Base-by-base conservation (phyloP, 257 asterid genomes). In the Scutellaria galericulata region DNA sequence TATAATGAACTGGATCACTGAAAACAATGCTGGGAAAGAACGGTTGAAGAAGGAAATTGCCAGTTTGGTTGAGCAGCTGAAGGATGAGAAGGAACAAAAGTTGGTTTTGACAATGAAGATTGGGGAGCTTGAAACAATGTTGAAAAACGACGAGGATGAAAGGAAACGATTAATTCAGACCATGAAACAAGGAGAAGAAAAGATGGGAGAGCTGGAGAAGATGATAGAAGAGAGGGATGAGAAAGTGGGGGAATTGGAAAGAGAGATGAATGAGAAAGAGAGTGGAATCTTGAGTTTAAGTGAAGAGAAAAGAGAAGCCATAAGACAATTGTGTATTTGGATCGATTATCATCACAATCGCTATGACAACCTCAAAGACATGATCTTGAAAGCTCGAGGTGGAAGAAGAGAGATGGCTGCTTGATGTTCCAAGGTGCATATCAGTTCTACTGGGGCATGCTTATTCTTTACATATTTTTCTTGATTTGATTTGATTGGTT, bases 221-320 rank as follows among this genome's bases (percentile, higher is more conserved):
- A 27, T 46, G 67, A 65, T 86, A 3, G 66, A 61, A 45, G 90
- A 83, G 35, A 90, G 78, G 84, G 86, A 88, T 12, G 80, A 70
- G 51, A 78, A 24, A 70, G 69, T 85, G 79, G 85, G 72, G 47
- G 86, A 86, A 40, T 61, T 85, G 77, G 81, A 85, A 46, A 66
- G 48, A 44, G 76, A 75, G 79, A 79, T 86, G 79, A 85, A 74
- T 27, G 93, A 84, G 76, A 86, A 80, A 80, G 96, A 88, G 39
- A 73, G 81, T 18, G 86, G 84, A 67, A 62, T 89, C 5, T 71
- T 78, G 81, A 84, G 87, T 54, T 75, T 92, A 55, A 71, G 89
- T 13, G 96, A 88, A 81, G 91, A 85, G 85, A 92, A 92, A 75
- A 73, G 82, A 41, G 96, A 90, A 70, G 96, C 88, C 10, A 90